These are phyloP conservation scores for Fomitopsis betulina DNA, from an alignment of 1,284 basidiomycete genomes.

Conservation along the genomic window DNA sequence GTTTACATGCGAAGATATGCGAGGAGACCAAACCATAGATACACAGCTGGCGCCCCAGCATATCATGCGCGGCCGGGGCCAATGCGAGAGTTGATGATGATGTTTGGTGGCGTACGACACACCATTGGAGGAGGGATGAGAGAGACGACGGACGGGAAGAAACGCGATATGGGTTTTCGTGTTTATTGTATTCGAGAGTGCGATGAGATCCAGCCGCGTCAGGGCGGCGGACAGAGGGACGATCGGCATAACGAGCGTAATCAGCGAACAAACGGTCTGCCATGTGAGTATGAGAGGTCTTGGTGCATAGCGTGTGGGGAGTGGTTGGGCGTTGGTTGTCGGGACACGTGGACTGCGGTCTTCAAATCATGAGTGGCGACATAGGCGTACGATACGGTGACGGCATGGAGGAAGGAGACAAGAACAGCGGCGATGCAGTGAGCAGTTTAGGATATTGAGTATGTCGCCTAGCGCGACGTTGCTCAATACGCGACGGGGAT, in stretches of 20 bases:
- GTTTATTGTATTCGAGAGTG: background rate
- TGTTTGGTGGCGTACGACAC: background rate
- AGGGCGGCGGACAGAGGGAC: background rate
- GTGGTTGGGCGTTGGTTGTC: constrained; percentile 14
- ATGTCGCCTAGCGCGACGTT: background rate
- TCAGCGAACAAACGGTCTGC: constrained; percentile 15
- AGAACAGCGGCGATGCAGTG: background rate
- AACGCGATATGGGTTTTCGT: background rate
- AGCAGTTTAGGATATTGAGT: background rate
- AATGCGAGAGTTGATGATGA: background rate
- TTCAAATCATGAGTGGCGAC: constrained; percentile 4
- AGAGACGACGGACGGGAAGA: background rate
- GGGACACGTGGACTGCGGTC: constrained; percentile 4
- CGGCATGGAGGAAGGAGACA: background rate
- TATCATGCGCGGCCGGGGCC: background rate
- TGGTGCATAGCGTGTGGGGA: constrained; percentile 6
- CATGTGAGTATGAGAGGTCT: constrained; percentile 3
- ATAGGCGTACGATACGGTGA: constrained; percentile 3
- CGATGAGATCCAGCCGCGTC: background rate
- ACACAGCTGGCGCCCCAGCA: constrained; percentile 3
- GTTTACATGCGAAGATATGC: constrained; percentile 2
- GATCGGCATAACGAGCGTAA: constrained; percentile 20
- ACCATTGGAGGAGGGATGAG: background rate
- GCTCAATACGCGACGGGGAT: constrained; percentile 20
- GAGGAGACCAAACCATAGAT: constrained; percentile 4